Conservation (phyloP, 2,329 filamentous ascomycete species). For the Tolypocladium guangdongense region DNA sequence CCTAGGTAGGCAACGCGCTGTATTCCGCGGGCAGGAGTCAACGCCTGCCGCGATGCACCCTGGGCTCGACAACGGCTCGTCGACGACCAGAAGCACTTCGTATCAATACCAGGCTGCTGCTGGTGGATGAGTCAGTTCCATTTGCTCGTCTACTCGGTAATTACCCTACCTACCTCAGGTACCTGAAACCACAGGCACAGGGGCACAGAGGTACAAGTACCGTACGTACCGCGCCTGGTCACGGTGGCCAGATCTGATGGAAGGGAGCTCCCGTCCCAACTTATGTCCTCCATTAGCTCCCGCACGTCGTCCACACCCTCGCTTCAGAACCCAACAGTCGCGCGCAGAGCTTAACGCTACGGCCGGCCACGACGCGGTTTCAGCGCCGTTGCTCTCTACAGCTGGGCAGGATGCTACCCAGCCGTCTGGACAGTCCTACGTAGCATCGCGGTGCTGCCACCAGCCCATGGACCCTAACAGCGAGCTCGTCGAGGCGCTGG, state of each 20-base stretch:
- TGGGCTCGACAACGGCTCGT: neutral
- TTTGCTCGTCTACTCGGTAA: neutral
- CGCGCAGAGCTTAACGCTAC: neutral
- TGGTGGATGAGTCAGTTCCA: neutral
- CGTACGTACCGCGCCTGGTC: neutral
- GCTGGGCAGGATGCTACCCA: neutral
- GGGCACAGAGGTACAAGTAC: neutral
- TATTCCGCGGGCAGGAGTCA: too few relatives aligned
- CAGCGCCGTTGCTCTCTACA: neutral
- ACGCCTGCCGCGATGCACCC: neutral
- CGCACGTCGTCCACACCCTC: neutral
- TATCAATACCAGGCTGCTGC: neutral
- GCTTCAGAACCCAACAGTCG: neutral
- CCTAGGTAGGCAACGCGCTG: too few relatives aligned
- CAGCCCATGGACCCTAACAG: slow-evolving; percentile 8
- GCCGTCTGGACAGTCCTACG: neutral
- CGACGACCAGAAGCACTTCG: too few relatives aligned
- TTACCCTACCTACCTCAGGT: too few relatives aligned
- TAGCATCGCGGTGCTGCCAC: neutral
- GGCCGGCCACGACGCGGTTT: neutral
- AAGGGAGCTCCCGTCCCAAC: neutral
- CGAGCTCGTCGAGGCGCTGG: slow-evolving; percentile 1
- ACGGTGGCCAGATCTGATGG: neutral
- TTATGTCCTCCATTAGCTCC: too few relatives aligned
- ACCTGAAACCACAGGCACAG: neutral